These are phyloP conservation scores for Hygrophoropsis aurantiaca DNA, from an alignment of 768 basidiomycete species.

Conservation along the genomic window DNA sequence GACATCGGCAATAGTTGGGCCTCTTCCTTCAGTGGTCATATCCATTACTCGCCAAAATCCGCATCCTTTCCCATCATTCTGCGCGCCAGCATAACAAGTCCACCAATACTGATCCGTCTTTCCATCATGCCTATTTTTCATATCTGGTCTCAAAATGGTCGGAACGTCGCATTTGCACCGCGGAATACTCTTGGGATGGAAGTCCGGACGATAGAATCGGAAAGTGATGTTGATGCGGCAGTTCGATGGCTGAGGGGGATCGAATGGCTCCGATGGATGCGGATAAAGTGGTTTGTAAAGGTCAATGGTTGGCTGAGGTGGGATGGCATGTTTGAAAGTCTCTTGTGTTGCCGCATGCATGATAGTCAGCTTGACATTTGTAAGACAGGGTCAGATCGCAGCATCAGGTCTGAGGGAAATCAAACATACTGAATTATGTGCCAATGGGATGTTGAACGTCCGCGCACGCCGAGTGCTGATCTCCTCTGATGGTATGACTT, in stretches of 20 bases:
- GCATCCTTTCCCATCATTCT: slow-evolving; percentile 84
- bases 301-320: slow-evolving; percentile 70
- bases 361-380: slow-evolving; percentile 58
- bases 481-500: slow-evolving; percentile 71
- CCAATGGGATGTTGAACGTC: slow-evolving; percentile 74
- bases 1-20: slow-evolving; percentile 37
- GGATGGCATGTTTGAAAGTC: slow-evolving; percentile 76
- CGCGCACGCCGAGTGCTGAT: slow-evolving; percentile 53
- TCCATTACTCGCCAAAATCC: slow-evolving; percentile 75
- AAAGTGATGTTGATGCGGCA: slow-evolving; percentile 86
- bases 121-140: slow-evolving; percentile 67
- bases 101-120: slow-evolving; percentile 69
- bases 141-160: slow-evolving; percentile 70
- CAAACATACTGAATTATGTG: slow-evolving; percentile 71
- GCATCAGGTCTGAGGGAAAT: slow-evolving; percentile 1
- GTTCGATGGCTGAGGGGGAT: slow-evolving; percentile 48
- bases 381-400: slow-evolving; percentile 1
- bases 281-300: slow-evolving; percentile 64
- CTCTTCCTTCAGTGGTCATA: slow-evolving; percentile 64
- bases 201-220: slow-evolving; percentile 84
- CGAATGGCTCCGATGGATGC: slow-evolving; percentile 18
- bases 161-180: slow-evolving; percentile 74
- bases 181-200: slow-evolving; percentile 62
- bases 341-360: slow-evolving; percentile 89
- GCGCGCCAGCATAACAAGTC: slow-evolving; percentile 74